Evolutionary conservation across 2,329 filamentous ascomycete species (phyloP), one percentile per base, ranked within the genome.

Genomic region (Atkinsonella texensis): DNA sequence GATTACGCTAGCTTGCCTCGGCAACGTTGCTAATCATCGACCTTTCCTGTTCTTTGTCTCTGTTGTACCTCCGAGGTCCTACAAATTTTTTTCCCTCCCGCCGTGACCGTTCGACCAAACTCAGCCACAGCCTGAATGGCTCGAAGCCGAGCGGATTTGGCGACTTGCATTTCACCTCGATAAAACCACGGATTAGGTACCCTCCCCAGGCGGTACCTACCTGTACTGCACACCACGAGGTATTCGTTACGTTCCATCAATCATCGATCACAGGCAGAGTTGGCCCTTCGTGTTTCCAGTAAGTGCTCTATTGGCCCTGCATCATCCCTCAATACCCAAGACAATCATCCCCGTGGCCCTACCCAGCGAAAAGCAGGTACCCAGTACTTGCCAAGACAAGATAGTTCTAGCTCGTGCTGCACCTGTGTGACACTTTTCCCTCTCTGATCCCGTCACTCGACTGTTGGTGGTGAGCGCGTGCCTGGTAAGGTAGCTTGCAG

Each of bases 401-500:
- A 5, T 10, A 28, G 28, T 15, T 38, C 35, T 15, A 13, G 35
- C 35, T 38, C 35, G 10, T 15, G 15, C 35, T 12, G 35, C 35
- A 12, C 35, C 35, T 38, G 35, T 38, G 15, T 38, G 2, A 12
- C 35, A 12, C 2, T 20, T 42, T 17, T 18, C 40, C 18, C 18
- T n/a, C 18, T 42, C n/a, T 42, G 18, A 18, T 44, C 12, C 6
- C 23, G n/a, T 44, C 42, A n/a, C 12, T 4, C 8, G 17, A 40
- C 6, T 48, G 17, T 46, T 40, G 35, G 15, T 40, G 35, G 35
- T 15, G 35, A 38, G 44, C 35, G 45, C 20, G 48, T 53, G 45
- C 31, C 39, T 53, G 35, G 55, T 54, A 54, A 52, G 46, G 52
- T 52, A 54, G 51, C 51, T 55, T 53, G 46, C 55, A 54, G 52